Percentiles rank a stretch among this genome's conserved stretches.
Evolutionary conservation across 495 filamentous ascomycete species (phyloP).

Genomic region (Immersiella caudata): DNA sequence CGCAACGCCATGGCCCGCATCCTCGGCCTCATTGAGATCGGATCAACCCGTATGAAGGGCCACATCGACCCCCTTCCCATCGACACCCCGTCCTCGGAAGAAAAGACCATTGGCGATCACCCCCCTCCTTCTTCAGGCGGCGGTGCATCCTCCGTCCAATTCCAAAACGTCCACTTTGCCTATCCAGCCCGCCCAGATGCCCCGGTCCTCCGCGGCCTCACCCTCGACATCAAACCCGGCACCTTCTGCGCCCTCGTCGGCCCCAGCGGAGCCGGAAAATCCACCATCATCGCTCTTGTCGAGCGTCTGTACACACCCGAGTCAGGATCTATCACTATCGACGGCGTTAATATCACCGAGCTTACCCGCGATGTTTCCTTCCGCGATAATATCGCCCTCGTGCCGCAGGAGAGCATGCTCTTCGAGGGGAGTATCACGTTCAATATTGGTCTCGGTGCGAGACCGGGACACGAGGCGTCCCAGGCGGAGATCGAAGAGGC

Average conservation of each 20-base stretch:
- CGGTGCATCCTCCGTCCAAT: conserved; percentile 54
- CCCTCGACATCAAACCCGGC: conserved; percentile 61
- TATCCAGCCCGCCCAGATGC: conserved; percentile 60
- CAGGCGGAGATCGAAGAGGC: conserved; percentile 58
- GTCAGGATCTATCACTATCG: conserved; percentile 56
- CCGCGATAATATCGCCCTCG: conserved; percentile 59
- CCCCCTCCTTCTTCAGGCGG: conserved; percentile 28
- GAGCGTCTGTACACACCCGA: conserved; percentile 65
- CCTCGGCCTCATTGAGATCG: conserved; percentile 26
- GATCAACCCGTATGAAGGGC: conserved; percentile 22
- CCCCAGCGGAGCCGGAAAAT: conserved; percentile 73
- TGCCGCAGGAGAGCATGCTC: conserved; percentile 63
- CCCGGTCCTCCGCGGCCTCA: conserved; percentile 52
- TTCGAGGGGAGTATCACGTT: conserved; percentile 56
- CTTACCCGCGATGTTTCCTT: conserved; percentile 48
- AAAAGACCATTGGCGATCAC: neutral
- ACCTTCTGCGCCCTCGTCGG: conserved; percentile 71
- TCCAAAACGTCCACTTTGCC: conserved; percentile 59
- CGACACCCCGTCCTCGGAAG: conserved; percentile 44
- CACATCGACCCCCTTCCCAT: conserved; percentile 60
- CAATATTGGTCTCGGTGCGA: conserved; percentile 58
- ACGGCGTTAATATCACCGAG: conserved; percentile 52
- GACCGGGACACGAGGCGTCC: conserved; percentile 43
- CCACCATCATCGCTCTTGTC: conserved; percentile 65
- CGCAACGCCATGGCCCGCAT: conserved; percentile 29